Conservation (phyloP, 306 rosid genomes). For the Bauhinia variegata region DNA sequence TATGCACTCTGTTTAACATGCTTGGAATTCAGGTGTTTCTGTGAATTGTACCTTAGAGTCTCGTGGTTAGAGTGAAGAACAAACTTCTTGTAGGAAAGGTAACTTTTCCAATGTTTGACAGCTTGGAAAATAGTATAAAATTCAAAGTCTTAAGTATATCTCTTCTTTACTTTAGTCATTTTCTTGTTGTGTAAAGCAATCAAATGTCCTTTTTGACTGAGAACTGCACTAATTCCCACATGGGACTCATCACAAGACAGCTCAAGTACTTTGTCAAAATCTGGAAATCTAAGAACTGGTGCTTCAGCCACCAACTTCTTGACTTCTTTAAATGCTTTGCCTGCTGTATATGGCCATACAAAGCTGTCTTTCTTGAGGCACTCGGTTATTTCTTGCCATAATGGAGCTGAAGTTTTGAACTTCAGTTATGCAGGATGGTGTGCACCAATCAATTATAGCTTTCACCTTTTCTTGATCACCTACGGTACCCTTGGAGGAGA, state of each 20-base stretch:
- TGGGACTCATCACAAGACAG: neutral
- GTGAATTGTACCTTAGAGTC: neutral
- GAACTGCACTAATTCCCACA: neutral
- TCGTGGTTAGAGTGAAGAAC: conserved; percentile 1
- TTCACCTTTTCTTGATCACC: neutral
- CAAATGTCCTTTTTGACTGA: neutral
- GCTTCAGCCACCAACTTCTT: neutral
- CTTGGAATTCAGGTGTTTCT: neutral
- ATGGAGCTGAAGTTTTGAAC: neutral
- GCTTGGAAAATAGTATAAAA: conserved; percentile 3
- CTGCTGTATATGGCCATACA: neutral
- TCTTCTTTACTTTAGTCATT: neutral
- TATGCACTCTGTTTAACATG: neutral
- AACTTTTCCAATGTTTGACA: neutral
- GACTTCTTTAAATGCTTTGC: neutral
- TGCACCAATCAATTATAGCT: neutral
- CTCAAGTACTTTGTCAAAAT: neutral
- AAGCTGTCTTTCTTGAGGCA: neutral
- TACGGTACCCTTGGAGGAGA: too few species aligned
- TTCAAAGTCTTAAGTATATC: conserved; percentile 2
- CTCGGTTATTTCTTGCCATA: neutral
- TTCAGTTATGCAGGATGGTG: neutral
- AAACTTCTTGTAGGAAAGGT: neutral
- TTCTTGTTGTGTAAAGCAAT: neutral
- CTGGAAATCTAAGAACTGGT: neutral